Percentiles rank a stretch among this genome's conserved stretches.
Conservation (phyloP, 768 basidiomycete species). For the Termitomyces sp. region DNA sequence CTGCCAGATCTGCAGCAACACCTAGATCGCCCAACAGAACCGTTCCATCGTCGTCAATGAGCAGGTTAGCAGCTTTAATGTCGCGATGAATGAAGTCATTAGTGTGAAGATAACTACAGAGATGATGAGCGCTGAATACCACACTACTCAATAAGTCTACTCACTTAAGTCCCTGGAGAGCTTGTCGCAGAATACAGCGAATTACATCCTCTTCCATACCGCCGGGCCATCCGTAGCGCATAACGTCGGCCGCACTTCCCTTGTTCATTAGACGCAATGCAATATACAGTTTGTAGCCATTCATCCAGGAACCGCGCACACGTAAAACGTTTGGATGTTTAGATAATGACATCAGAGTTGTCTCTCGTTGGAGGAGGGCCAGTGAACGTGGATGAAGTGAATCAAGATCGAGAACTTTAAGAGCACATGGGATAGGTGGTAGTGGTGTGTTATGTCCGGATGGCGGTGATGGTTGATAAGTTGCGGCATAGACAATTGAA, state of each 20-base stretch:
- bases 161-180: slow-evolving; percentile 83
- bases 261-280: slow-evolving; percentile 88
- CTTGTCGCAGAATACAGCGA: slow-evolving; percentile 78
- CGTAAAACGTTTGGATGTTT: slow-evolving; percentile 93
- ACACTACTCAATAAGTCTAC: slow-evolving; percentile 17
- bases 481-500: slow-evolving; percentile 82
- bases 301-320: slow-evolving; percentile 86
- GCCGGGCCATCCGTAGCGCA: slow-evolving; percentile 80
- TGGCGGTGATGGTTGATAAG: slow-evolving; percentile 40
- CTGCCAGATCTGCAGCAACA: slow-evolving; percentile 79
- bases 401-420: slow-evolving; percentile 90
- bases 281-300: slow-evolving; percentile 79
- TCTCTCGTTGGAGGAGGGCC: slow-evolving; percentile 75
- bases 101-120: slow-evolving; percentile 72
- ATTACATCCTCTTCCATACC: slow-evolving; percentile 90
- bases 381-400: slow-evolving; percentile 64
- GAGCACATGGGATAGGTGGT: slow-evolving; percentile 56
- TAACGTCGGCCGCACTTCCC: slow-evolving; percentile 81
- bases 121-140: not conserved
- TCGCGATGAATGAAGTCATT: slow-evolving; percentile 94
- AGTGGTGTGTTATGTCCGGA: slow-evolving; percentile 10
- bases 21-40: slow-evolving; percentile 91
- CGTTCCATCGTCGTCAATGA: slow-evolving; percentile 86
- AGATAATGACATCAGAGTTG: slow-evolving; percentile 85
- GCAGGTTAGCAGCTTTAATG: slow-evolving; percentile 89